A percentile compares a stretch with the other conserved stretches of the same genome.
Evolutionary conservation across 257 asterid species (phyloP).

Genomic region (Sherardia arvensis): DNA sequence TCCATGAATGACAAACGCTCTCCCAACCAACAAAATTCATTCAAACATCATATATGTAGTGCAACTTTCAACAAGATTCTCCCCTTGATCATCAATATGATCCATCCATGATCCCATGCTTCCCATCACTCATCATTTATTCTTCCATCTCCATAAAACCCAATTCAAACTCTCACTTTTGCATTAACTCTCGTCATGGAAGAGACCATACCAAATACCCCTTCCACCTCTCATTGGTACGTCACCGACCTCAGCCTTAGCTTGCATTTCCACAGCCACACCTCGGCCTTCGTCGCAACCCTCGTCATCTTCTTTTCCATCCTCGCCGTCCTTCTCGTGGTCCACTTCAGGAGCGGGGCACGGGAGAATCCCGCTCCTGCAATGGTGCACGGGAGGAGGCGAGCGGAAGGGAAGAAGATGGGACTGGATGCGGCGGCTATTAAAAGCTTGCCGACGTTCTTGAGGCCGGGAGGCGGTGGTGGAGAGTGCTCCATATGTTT

Average conservation of each 20-base stretch:
- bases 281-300: background rate
- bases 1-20: background rate
- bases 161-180: background rate
- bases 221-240: slow-evolving; percentile 11
- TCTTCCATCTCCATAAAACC: background rate
- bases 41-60: background rate
- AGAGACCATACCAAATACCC: background rate
- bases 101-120: background rate
- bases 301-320: slow-evolving; percentile 2
- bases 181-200: slow-evolving; percentile 1
- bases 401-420: background rate
- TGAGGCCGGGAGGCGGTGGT: background rate
- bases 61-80: background rate
- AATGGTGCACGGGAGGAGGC: too few relatives aligned
- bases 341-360: slow-evolving; percentile 1
- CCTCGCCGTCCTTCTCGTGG: slow-evolving; percentile 3
- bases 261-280: slow-evolving; percentile 13
- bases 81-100: background rate
- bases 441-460: slow-evolving; percentile 16
- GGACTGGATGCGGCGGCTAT: slow-evolving; percentile 18
- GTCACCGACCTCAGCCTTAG: slow-evolving; percentile 12
- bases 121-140: background rate
- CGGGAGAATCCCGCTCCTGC: background rate
- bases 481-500: slow-evolving; percentile 20
- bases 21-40: background rate